Conservation (phyloP, 139 green algal species). For the Penium margaritaceum region DNA sequence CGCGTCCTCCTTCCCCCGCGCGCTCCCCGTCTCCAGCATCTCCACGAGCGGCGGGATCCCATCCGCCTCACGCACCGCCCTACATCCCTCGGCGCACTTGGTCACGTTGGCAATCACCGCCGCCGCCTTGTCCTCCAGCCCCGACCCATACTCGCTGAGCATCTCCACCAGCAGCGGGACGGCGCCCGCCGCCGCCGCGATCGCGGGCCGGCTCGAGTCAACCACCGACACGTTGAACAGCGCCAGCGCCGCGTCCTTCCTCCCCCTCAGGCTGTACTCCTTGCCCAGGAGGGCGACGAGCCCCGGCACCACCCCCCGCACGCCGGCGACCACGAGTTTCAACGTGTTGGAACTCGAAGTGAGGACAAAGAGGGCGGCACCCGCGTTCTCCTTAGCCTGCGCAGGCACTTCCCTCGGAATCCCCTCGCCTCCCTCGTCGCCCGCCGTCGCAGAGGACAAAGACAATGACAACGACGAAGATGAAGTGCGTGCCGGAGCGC, state of each 20-base stretch:
- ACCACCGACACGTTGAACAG: slow-evolving; percentile 41
- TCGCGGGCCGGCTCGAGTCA: slow-evolving; percentile 5
- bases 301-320: neutral
- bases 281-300: neutral
- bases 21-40: slow-evolving; percentile 13
- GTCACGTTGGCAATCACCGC: slow-evolving; percentile 39
- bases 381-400: slow-evolving; percentile 20
- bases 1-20: slow-evolving; percentile 34
- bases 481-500: slow-evolving; percentile 6
- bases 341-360: slow-evolving; percentile 29
- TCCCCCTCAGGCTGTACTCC: neutral
- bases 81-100: slow-evolving; percentile 20
- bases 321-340: slow-evolving; percentile 13
- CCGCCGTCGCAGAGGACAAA: neutral
- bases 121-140: slow-evolving; percentile 36
- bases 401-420: neutral
- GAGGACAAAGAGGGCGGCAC: slow-evolving; percentile 24
- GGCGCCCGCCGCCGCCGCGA: slow-evolving; percentile 17
- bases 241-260: slow-evolving; percentile 24
- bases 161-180: slow-evolving; percentile 7
- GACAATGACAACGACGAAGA: slow-evolving; percentile 10
- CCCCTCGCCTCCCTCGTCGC: neutral
- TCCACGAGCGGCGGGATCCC: slow-evolving; percentile 31
- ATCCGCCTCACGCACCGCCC: slow-evolving; percentile 9
- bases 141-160: slow-evolving; percentile 18